Evolutionary conservation across 1,284 basidiomycete species (phyloP).

Genomic region (Takashimella koratensis): DNA sequence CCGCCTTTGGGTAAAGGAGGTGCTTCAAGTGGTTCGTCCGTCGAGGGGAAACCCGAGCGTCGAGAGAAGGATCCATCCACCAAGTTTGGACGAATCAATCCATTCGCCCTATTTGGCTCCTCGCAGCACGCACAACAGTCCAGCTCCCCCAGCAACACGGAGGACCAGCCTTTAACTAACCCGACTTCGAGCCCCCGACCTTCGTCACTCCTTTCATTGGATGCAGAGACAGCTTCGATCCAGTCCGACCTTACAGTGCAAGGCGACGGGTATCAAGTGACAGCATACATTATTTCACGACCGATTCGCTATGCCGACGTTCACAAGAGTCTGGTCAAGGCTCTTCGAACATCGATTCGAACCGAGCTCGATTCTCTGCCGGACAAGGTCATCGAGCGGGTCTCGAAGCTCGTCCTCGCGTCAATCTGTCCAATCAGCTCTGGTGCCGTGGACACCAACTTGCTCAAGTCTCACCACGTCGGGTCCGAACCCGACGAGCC

Average conservation of each 20-base stretch:
- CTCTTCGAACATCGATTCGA: slow-evolving; percentile 60
- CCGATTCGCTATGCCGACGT: slow-evolving; percentile 52
- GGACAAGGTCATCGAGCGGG: slow-evolving; percentile 62
- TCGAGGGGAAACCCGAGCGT: slow-evolving; percentile 18
- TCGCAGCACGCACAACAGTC: slow-evolving; percentile 1
- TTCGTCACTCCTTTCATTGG: slow-evolving; percentile 33
- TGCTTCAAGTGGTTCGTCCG: slow-evolving; percentile 4
- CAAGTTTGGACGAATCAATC: slow-evolving; percentile 37
- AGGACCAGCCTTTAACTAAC: slow-evolving; percentile 45
- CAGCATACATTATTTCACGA: slow-evolving; percentile 42
- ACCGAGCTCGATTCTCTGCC: slow-evolving; percentile 55
- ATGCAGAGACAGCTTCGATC: slow-evolving; percentile 22
- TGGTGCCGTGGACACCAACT: slow-evolving; percentile 16
- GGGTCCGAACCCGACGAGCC: slow-evolving; percentile 7
- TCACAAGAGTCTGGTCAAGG: slow-evolving; percentile 59
- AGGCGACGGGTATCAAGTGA: slow-evolving; percentile 40
- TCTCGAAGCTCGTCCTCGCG: slow-evolving; percentile 46
- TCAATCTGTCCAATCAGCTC: slow-evolving; percentile 19
- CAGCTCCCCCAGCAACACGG: slow-evolving; percentile 58
- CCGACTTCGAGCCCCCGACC: slow-evolving; percentile 41
- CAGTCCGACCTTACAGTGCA: slow-evolving; percentile 12
- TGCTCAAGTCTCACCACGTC: slow-evolving; percentile 28
- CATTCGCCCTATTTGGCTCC: slow-evolving; percentile 43
- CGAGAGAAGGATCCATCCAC: slow-evolving; percentile 21
- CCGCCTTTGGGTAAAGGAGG: slow-evolving; percentile 54